Evolutionary conservation across 2,329 filamentous ascomycete genomes (phyloP), one percentile per base, ranked within the genome.

Genomic region (Xylariaceae sp.): DNA sequence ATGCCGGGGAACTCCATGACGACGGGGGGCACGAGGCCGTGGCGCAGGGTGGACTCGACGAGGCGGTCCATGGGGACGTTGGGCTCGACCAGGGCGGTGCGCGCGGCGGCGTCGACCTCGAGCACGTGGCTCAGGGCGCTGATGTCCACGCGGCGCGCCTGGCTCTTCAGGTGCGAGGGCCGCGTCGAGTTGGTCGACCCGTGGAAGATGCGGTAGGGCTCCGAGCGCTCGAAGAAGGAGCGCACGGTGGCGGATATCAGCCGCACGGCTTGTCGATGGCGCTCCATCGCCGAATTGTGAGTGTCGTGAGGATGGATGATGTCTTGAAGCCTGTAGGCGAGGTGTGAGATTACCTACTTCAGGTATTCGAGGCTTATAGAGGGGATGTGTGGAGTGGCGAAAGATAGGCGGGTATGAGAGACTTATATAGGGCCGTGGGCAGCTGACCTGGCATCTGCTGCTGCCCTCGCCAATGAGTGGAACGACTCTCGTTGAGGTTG

Each of bases 1-100:
- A 88, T 88, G 26, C 83, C 84, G 0, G 83, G 83, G 52, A 87
- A 88, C 60, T 87, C 84, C 79, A 85, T 86, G 18, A 87, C 82
- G 3, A 88, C 79, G 2, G 81, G 82, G 0, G 84, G 83, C 3
- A 87, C 72, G 3, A 87, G 71, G 19, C 79, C 79, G 55, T 84
- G 68, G n/a, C 67, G 67, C 31, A 88, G 67, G 1, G 83, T 87
- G 19, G 71, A 68, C 55, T 81, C 78, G 38, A 87, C 81, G 15
- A 89, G 74, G 0, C 70, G 65, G 62, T 88, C 84, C 83, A 89
- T 87, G 19, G 83, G 76, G 9, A 87, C 84, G 54, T 88, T 89
- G 39, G 85, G 83, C 66, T 89, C 83, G 31, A 87, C 83, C 18
- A 88, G 69, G 4, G 81, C 84, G 6, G 74, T 81, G 39, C 72